Conservation (phyloP, 2,329 filamentous ascomycete species). For the Amphichorda felina region DNA sequence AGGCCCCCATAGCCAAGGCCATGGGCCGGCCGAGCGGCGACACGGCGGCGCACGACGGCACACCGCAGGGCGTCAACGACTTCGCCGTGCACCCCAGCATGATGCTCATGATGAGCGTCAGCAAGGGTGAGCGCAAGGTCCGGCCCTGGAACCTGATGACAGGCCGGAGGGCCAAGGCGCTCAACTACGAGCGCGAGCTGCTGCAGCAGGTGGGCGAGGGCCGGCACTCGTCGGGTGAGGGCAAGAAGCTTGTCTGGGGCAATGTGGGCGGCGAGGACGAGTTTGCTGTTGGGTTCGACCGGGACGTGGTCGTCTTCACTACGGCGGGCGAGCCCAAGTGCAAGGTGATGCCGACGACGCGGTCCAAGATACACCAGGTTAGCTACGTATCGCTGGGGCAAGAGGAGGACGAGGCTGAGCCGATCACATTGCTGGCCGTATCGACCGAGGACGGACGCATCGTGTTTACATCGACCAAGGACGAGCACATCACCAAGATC, state of each 20-base stretch:
- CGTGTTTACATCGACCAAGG: slow-evolving; percentile 65
- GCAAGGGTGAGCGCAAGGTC: slow-evolving; percentile 83
- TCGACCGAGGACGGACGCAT: slow-evolving; percentile 87
- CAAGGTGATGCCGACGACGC: slow-evolving; percentile 48
- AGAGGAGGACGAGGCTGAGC: slow-evolving; percentile 26
- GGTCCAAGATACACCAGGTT: slow-evolving; percentile 76
- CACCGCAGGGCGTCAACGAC: slow-evolving; percentile 83
- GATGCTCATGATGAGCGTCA: slow-evolving; percentile 91
- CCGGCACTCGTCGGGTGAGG: slow-evolving; percentile 69
- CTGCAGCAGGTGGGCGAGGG: slow-evolving; percentile 67
- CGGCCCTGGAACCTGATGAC: slow-evolving; percentile 94
- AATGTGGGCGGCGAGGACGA: slow-evolving; percentile 58
- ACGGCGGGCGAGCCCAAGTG: slow-evolving; percentile 78
- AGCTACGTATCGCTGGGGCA: slow-evolving; percentile 49
- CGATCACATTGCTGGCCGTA: slow-evolving; percentile 50
- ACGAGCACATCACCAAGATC: slow-evolving; percentile 27
- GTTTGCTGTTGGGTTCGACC: slow-evolving; percentile 82
- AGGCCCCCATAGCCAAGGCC: slow-evolving; percentile 73
- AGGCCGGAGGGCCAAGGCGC: slow-evolving; percentile 84
- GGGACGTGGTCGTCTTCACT: slow-evolving; percentile 73
- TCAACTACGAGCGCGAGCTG: slow-evolving; percentile 70
- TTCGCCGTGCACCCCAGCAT: slow-evolving; percentile 93
- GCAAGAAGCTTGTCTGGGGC: slow-evolving; percentile 72
- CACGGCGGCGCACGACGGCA: slow-evolving; percentile 69
- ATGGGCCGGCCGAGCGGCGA: slow-evolving; percentile 77